Evolutionary conservation across 2,329 filamentous ascomycete species (phyloP).

Genomic region (Fusarium clavum): DNA sequence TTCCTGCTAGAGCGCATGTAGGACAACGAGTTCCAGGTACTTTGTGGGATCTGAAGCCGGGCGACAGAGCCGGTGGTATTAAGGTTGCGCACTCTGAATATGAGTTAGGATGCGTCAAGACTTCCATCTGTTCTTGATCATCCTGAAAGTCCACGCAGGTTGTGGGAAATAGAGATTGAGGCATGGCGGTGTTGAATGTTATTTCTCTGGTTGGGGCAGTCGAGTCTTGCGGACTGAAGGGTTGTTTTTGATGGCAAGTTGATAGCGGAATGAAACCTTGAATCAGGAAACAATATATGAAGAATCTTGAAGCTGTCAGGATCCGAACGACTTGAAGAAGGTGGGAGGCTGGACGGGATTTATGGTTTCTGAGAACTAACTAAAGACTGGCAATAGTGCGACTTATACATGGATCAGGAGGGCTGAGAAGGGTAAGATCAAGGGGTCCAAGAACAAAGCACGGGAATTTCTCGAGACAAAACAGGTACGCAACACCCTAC

Average conservation of each 20-base stretch:
- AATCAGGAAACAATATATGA: constrained; percentile 29
- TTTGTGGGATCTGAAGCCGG: constrained; percentile 37
- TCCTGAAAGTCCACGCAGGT: background rate
- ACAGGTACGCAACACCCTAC: constrained; percentile 32
- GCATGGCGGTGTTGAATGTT: constrained; percentile 22
- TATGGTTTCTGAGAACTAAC: constrained; percentile 48
- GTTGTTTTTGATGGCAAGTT: background rate
- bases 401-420: constrained; percentile 29
- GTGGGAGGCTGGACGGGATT: constrained; percentile 50
- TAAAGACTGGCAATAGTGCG: constrained; percentile 28
- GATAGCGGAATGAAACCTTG: constrained; percentile 3
- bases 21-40: constrained; percentile 65
- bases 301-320: constrained; percentile 18
- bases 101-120: background rate
- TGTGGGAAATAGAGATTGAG: constrained; percentile 12
- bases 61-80: background rate
- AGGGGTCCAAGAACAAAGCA: constrained; percentile 37
- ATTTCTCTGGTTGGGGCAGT: background rate
- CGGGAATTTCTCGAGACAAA: constrained; percentile 32
- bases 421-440: constrained; percentile 39
- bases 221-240: background rate
- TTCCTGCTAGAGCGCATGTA: constrained; percentile 60
- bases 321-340: constrained; percentile 14
- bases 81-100: background rate
- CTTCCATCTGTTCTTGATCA: background rate